Evolutionary conservation across 176 grass and related monocot species (phyloP), one percentile per base, ranked within the genome.

Genomic region (Tillandsia leiboldiana): DNA sequence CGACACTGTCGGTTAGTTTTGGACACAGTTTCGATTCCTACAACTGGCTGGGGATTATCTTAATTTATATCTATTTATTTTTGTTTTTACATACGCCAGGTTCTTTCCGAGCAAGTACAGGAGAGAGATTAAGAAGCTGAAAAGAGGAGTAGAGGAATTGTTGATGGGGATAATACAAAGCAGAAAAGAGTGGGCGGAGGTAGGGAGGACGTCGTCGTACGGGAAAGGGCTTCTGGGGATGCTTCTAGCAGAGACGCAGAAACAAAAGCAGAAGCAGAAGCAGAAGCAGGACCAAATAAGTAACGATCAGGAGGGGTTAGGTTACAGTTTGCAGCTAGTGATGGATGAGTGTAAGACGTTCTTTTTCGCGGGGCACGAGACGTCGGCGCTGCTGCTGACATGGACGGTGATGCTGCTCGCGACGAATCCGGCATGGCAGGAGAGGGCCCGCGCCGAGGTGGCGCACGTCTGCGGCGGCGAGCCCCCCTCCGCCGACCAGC

Each of bases 271-370:
- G 1, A 7, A 42, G 4, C 33, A 42, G 20, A 20, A 20, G 20
- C 20, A 20, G 3, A 33, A 33, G 29, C 3, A 33, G 29, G 29
- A 6, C 3, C 29, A 33, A 33, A 33, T 20, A 24, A 24, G 7
- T 42, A 42, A 42, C 5, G 33, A 42, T 5, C 33, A 42, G 8
- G 59, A 83, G 6, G 59, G 63, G 54, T 84, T 77, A 62, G 83
- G 86, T 80, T 97, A 92, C 80, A 84, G 83, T 71, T 72, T 82
- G 10, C 59, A 77, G 71, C n/a, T 97, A 74, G 87, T 97, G 62
- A 75, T 92, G 59, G 93, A 97, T 51, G 93, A 97, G 77, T 92
- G 93, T 79, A 97, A 97, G 86, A 97, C 93, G 1, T 97, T 97
- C 86, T 87, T 97, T 76, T 97, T 97, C 54, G 89, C 93, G 0